A percentile compares a stretch with the other conserved stretches of the same genome.
Conservation (phyloP, 2,329 filamentous ascomycete genomes). For the Rhynchosporium graminicola region DNA sequence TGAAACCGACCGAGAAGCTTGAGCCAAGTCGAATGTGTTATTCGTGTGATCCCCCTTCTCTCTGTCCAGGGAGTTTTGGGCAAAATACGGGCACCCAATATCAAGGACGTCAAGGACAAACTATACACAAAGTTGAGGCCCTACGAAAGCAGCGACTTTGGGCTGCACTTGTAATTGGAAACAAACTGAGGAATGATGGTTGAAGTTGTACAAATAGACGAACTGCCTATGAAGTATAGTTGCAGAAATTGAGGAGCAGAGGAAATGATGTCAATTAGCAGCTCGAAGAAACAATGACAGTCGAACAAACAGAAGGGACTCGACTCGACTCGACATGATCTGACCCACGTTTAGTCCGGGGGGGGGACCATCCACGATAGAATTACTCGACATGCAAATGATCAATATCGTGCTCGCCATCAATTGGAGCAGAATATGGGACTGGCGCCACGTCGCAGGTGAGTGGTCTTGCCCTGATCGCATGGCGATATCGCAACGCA, state of each 20-base stretch:
- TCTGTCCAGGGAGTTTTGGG: slow-evolving; percentile 32
- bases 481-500: slow-evolving; percentile 34
- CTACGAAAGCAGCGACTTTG: not conserved
- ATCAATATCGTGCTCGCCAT: slow-evolving; percentile 36
- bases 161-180: slow-evolving; percentile 16
- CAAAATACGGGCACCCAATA: slow-evolving; percentile 38
- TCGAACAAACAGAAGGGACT: slow-evolving; percentile 11
- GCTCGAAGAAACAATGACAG: slow-evolving; percentile 15
- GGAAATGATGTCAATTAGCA: slow-evolving; percentile 31
- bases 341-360: slow-evolving; percentile 19
- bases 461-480: slow-evolving; percentile 28
- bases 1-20: slow-evolving; percentile 27
- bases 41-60: slow-evolving; percentile 35
- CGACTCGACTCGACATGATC: slow-evolving; percentile 13
- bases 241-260: slow-evolving; percentile 23
- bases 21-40: slow-evolving; percentile 26
- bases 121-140: slow-evolving; percentile 7
- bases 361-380: slow-evolving; percentile 33
- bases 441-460: slow-evolving; percentile 39
- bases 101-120: slow-evolving; percentile 19
- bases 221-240: slow-evolving; percentile 24
- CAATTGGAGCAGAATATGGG: slow-evolving; percentile 34
- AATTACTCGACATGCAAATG: slow-evolving; percentile 33
- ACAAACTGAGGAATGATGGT: slow-evolving; percentile 27
- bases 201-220: slow-evolving; percentile 20